These are phyloP conservation scores for Rhazya stricta DNA, from an alignment of 257 asterid genomes.

Conservation along the genomic window DNA sequence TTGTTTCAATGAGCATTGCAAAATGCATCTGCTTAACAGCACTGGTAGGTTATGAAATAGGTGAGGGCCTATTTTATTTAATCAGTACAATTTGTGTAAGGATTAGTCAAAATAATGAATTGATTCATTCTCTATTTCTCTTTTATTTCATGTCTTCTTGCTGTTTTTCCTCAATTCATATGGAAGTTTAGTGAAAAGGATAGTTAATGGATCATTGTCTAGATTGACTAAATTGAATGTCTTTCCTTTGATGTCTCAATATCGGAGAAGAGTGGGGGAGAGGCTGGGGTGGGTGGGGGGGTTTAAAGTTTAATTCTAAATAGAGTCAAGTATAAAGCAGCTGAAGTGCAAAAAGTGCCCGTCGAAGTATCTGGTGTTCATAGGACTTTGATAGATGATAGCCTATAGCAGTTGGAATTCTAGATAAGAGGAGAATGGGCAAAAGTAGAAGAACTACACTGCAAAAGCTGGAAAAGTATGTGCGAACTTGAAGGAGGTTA, in stretches of 20 bases:
- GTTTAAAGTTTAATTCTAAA: neutral
- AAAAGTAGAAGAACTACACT: neutral
- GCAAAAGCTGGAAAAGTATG: neutral
- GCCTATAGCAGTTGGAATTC: neutral
- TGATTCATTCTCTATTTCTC: conserved; percentile 18
- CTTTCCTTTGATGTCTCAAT: neutral
- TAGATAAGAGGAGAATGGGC: no score
- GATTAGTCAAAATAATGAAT: conserved; percentile 26
- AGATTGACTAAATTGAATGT: neutral
- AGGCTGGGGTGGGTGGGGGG: no score
- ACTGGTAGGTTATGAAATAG: conserved; percentile 20
- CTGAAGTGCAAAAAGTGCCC: neutral
- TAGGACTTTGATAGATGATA: neutral
- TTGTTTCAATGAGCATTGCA: conserved; percentile 15
- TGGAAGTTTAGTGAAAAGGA: neutral
- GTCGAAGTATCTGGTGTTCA: neutral
- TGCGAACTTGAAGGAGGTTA: neutral
- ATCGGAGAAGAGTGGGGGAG: neutral
- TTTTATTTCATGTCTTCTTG: neutral
- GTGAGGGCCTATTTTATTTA: conserved; percentile 24
- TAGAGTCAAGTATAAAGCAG: neutral
- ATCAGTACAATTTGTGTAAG: conserved; percentile 18
- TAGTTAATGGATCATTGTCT: neutral
- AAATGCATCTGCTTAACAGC: conserved; percentile 27
- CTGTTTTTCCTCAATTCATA: neutral